Evolutionary conservation across 805 yeast species (phyloP), one percentile per base, ranked within the genome.

Genomic region (Torulaspora gathmanii): DNA sequence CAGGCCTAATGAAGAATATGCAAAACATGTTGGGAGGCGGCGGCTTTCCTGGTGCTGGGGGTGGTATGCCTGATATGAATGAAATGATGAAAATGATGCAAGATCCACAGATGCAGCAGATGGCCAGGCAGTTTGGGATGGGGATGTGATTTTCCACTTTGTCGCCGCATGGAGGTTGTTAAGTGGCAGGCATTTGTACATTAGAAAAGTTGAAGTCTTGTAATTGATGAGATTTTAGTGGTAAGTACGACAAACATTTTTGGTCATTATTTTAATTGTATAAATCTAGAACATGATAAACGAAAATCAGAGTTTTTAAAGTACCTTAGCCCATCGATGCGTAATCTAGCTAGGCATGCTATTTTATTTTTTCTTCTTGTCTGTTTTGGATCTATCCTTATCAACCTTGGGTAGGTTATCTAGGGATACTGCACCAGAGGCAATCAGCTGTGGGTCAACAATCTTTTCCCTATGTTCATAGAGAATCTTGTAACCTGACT

Each of bases 401-500:
- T 60, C 65, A 7, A 63, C 58, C 37, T 57, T 56, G 20, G 68
- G 67, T 41, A 64, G 45, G 40, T 57, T 61, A 27, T 60, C 63
- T 33, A 62, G 48, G 5, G 56, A 51, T 1, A 64, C 63, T 7
- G 51, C 51, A n/a, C 67, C 66, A 46, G 53, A 56, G 6, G 57
- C 58, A 29, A 60, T 56, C 28, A 63, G 52, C 39, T 63, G 63
- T 20, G 67, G 66, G 38, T 63, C 68, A 5, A 89, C 75, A 37
- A 89, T 74, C 54, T 75, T 73, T 26, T 79, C 81, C 56, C 77
- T 78, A 49, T 84, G 87, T 50, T 86, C 89, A 60, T 78, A 83
- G 67, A 93, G 71, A 34, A 82, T 82, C 64, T 86, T 86, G 63
- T 88, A 93, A 35, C 93, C 82, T 1, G 96, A 86, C 65, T 93